Evolutionary conservation across 2,329 filamentous ascomycete genomes (phyloP).

Genomic region (Sporothrix euskadiensis): DNA sequence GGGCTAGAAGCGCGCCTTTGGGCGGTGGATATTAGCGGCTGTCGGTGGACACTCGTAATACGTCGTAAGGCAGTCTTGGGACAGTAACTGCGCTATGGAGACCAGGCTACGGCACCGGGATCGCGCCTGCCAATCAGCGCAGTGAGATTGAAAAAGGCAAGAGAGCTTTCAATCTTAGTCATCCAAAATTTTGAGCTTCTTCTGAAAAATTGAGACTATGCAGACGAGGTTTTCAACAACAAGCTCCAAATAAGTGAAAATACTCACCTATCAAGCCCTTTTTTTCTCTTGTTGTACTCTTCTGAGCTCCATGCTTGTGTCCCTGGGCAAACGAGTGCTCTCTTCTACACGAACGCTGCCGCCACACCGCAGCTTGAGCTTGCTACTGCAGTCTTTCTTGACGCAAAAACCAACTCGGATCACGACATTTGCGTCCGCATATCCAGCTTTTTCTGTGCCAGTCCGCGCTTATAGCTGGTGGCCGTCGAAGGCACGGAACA

Average conservation of each 20-base stretch:
- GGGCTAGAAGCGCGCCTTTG: neutral
- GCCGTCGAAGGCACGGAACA: neutral
- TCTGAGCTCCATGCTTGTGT: neutral
- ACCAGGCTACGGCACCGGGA: neutral
- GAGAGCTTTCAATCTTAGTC: conserved; percentile 12
- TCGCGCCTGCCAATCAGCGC: conserved; percentile 5
- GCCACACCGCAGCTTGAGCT: neutral
- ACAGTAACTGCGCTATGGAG: neutral
- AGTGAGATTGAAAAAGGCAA: neutral
- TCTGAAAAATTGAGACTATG: conserved; percentile 18
- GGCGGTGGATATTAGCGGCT: conserved; percentile 9
- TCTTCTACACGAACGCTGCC: neutral
- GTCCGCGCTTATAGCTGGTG: neutral
- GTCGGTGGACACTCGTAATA: neutral
- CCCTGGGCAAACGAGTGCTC: conserved; percentile 8
- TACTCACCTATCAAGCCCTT: neutral
- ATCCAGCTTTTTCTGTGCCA: neutral
- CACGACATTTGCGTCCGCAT: conserved; percentile 19
- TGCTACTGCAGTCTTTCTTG: conserved; percentile 8
- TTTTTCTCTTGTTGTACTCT: neutral
- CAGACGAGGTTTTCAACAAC: neutral
- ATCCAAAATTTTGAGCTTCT: conserved; percentile 17
- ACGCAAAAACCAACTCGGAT: conserved; percentile 14
- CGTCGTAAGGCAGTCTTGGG: neutral
- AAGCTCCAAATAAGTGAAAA: neutral